These are phyloP conservation scores for Moringa oleifera DNA, from an alignment of 345 rosid species.

Conservation along the genomic window DNA sequence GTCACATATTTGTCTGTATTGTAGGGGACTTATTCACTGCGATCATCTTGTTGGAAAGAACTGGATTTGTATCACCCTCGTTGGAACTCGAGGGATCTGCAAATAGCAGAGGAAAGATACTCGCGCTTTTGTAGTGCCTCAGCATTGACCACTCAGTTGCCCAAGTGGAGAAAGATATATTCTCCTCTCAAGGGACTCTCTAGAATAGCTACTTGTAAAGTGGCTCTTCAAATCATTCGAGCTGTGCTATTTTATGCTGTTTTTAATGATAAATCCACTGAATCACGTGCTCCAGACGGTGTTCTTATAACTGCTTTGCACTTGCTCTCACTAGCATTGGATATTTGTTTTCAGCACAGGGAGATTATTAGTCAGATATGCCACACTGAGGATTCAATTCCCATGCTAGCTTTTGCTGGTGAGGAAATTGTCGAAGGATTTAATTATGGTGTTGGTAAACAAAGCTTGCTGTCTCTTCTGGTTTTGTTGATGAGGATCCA, in stretches of 20 bases:
- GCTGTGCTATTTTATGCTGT: conserved; percentile 73
- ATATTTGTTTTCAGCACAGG: conserved; percentile 57
- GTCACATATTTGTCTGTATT: conserved; percentile 11
- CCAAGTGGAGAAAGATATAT: conserved; percentile 73
- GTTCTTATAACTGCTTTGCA: conserved; percentile 76
- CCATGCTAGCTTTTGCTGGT: conserved; percentile 52
- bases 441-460: conserved; percentile 42
- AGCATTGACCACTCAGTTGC: conserved; percentile 78
- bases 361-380: conserved; percentile 26
- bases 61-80: conserved; percentile 92
- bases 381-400: conserved; percentile 31
- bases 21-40: conserved; percentile 84
- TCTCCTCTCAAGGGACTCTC: conserved; percentile 67
- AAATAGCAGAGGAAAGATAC: conserved; percentile 94
- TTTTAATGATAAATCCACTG: conserved; percentile 44
- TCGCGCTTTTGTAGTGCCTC: conserved; percentile 61
- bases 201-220: conserved; percentile 72
- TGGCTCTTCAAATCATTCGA: conserved; percentile 58
- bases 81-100: conserved; percentile 84
- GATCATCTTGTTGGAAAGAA: conserved; percentile 80
- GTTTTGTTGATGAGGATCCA: conserved; percentile 68
- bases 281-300: conserved; percentile 74
- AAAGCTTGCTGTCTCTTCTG: conserved; percentile 86
- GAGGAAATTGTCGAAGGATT: conserved; percentile 55
- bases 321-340: conserved; percentile 70